phyloP scores from a whole-genome alignment of 2,329 filamentous ascomycete genomes.

The Ophiostoma pallidulum region DNA sequence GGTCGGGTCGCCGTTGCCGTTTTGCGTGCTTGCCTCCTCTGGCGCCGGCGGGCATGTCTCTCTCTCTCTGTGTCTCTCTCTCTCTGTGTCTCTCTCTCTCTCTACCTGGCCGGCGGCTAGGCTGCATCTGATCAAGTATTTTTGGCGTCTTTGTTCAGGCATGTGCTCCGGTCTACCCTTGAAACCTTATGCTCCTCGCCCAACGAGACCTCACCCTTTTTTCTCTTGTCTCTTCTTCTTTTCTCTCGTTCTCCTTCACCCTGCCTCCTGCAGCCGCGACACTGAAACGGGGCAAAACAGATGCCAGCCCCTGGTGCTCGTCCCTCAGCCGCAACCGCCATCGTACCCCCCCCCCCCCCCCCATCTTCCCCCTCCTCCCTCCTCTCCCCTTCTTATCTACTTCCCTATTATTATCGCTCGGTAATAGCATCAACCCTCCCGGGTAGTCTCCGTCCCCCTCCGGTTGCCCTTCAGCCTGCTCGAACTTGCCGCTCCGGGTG shows the following conservation, averaged over 20 bases:
- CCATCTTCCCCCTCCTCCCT: background rate
- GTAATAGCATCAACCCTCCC: no score
- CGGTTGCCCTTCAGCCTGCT: no score
- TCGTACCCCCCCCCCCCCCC: background rate
- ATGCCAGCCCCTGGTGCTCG: constrained; percentile 3
- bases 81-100: no score
- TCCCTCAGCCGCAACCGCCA: constrained; percentile 5
- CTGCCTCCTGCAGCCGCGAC: background rate
- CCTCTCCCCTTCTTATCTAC: background rate
- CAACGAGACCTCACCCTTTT: no score
- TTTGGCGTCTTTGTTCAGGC: background rate
- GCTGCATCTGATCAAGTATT: constrained; percentile 1
- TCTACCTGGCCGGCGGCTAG: no score
- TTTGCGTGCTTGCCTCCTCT: constrained; percentile 4
- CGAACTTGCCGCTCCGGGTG: no score
- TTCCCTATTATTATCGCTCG: no score
- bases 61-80: no score
- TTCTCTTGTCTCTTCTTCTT: no score
- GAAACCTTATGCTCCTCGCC: background rate
- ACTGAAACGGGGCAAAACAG: constrained; percentile 13
- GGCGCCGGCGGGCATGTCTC: no score
- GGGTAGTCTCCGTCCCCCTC: no score
- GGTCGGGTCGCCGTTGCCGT: background rate
- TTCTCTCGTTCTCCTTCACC: no score
- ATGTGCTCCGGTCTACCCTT: background rate